Evolutionary conservation across 2,329 filamentous ascomycete species (phyloP).

Genomic region (Aspergillus ruber): DNA sequence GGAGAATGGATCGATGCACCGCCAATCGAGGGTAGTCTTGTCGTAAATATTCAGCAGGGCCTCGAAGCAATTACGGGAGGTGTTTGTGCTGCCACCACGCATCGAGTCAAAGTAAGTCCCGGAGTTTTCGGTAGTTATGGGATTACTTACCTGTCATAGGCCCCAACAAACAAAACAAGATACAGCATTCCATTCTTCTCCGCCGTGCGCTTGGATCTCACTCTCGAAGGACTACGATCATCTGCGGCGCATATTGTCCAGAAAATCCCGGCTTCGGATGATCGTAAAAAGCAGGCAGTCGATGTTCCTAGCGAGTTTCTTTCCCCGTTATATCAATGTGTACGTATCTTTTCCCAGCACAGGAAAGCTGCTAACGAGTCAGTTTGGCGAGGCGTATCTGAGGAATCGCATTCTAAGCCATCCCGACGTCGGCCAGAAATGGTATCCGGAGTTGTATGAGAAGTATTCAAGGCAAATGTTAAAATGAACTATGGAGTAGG

Average conservation of each 20-base stretch:
- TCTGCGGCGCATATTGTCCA: conserved; percentile 27
- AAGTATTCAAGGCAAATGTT: conserved; percentile 22
- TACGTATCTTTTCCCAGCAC: conserved; percentile 10
- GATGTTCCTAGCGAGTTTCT: conserved; percentile 33
- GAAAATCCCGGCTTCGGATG: conserved; percentile 23
- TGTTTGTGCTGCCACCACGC: conserved; percentile 42
- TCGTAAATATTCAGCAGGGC: conserved; percentile 47
- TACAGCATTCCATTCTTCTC: conserved; percentile 53
- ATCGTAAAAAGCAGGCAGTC: conserved; percentile 25
- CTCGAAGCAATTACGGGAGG: conserved; percentile 52
- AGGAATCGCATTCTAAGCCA: conserved; percentile 32
- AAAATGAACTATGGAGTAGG: neutral
- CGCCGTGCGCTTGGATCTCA: conserved; percentile 45
- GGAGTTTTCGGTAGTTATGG: no score
- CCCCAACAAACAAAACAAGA: conserved; percentile 22
- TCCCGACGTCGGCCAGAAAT: conserved; percentile 29
- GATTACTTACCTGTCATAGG: conserved; percentile 10
- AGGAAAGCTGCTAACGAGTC: neutral
- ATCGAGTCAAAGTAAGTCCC: conserved; percentile 27
- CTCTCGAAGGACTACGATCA: conserved; percentile 36
- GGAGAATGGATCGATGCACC: conserved; percentile 42
- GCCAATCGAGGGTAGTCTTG: conserved; percentile 38
- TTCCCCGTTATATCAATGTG: conserved; percentile 29
- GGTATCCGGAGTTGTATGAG: conserved; percentile 29
- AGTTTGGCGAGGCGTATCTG: conserved; percentile 33